Conservation (phyloP, 768 basidiomycete species). For the Gyrodon lividus region DNA sequence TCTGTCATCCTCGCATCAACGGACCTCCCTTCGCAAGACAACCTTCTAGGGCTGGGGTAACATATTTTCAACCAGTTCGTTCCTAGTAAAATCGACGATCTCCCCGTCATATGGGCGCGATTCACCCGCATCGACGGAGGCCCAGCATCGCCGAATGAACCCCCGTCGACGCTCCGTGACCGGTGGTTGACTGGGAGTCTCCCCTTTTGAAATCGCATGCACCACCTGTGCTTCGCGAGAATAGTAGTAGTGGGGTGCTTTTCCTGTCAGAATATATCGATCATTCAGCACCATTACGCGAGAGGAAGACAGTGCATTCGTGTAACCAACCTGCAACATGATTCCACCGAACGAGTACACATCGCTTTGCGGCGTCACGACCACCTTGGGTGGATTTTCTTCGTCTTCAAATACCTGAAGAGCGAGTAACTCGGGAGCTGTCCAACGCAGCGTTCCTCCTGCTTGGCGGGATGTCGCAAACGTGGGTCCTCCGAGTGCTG, state of each 20-base stretch:
- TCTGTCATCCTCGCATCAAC: too few relatives aligned
- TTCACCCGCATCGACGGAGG: too few relatives aligned
- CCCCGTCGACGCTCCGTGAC: slow-evolving; percentile 12
- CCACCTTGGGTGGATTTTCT: slow-evolving; percentile 4
- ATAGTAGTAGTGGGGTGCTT: slow-evolving; percentile 15
- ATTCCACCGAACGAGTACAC: slow-evolving; percentile 29
- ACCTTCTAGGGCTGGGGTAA: too few relatives aligned
- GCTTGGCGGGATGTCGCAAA: slow-evolving; percentile 35
- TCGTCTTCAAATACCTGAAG: slow-evolving; percentile 12
- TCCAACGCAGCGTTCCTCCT: slow-evolving; percentile 41
- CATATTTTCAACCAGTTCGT: too few relatives aligned
- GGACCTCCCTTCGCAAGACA: too few relatives aligned
- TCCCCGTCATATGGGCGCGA: slow-evolving; percentile 33
- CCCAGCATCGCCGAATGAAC: too few relatives aligned
- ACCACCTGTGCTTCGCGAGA: slow-evolving; percentile 11
- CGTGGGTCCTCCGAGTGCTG: slow-evolving; percentile 36
- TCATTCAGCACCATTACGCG: too few relatives aligned
- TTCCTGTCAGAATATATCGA: slow-evolving; percentile 14
- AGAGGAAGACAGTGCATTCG: too few relatives aligned
- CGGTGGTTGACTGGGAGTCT: slow-evolving; percentile 1
- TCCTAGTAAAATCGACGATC: slow-evolving; percentile 23
- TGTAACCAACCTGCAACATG: too few relatives aligned
- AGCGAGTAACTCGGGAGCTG: slow-evolving; percentile 40
- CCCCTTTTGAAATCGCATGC: too few relatives aligned
- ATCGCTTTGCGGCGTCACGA: slow-evolving; percentile 13